A percentile compares a stretch with the other conserved stretches of the same genome.
These are phyloP conservation scores for Asterionellopsis glacialis DNA, from an alignment of 108 stramenopile genomes.

Conservation along the genomic window DNA sequence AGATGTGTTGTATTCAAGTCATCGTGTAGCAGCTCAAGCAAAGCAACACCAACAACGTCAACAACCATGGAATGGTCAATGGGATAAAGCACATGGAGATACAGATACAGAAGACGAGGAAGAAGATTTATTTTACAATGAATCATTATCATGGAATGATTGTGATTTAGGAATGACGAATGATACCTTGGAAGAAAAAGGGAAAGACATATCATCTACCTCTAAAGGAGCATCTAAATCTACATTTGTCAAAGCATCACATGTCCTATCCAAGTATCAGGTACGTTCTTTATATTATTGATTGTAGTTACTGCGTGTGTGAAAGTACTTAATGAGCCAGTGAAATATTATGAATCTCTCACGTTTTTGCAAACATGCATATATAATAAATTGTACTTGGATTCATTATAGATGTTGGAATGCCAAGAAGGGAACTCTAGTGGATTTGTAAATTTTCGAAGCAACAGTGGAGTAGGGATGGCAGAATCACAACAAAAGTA, in stretches of 20 bases:
- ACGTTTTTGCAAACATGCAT: conserved; percentile 12
- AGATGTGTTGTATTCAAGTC: conserved; percentile 9
- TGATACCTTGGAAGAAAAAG: not conserved
- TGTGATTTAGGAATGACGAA: conserved; percentile 23
- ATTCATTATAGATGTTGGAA: conserved; percentile 21
- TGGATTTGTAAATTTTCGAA: conserved; percentile 32
- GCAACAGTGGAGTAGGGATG: too few species aligned
- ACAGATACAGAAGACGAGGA: conserved; percentile 11
- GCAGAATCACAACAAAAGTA: too few species aligned
- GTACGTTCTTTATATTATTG: not conserved
- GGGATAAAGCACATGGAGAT: conserved; percentile 33
- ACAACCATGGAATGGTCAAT: conserved; percentile 31
- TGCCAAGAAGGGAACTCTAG: conserved; percentile 28
- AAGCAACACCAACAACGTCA: conserved; percentile 9
- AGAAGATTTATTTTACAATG: conserved; percentile 31
- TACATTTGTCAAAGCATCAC: conserved; percentile 49
- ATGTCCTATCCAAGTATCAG: conserved; percentile 50
- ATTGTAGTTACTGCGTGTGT: too few species aligned
- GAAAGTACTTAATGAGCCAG: too few species aligned
- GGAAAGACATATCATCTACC: not conserved
- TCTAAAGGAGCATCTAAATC: conserved; percentile 3
- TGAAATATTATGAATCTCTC: too few species aligned
- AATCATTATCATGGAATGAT: conserved; percentile 12
- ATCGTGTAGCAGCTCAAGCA: not conserved
- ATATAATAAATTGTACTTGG: conserved; percentile 5